Conservation (phyloP, 495 filamentous ascomycete species). For the Aspergillus saccharolyticus region DNA sequence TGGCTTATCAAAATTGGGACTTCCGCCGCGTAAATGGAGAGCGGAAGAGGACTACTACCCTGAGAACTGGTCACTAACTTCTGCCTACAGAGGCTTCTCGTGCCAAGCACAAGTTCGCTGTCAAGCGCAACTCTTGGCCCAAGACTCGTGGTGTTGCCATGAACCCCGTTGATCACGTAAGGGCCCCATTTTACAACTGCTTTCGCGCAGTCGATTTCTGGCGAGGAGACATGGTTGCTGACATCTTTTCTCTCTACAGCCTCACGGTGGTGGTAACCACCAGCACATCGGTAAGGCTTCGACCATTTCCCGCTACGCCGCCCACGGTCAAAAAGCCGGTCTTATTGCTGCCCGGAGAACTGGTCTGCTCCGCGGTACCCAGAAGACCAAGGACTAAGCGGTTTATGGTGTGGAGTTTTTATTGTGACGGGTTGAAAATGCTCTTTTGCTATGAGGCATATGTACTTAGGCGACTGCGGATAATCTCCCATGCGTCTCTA, state of each 20-base stretch:
- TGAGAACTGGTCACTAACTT: conserved; percentile 10
- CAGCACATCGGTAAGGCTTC: conserved; percentile 99
- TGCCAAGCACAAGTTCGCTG: conserved; percentile 98
- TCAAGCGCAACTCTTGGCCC: conserved; percentile 99
- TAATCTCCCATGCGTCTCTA: conserved; percentile 41
- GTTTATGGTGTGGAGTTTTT: conserved; percentile 39
- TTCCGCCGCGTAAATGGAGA: too few species aligned
- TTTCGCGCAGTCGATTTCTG: conserved; percentile 8
- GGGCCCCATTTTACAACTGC: conserved; percentile 16
- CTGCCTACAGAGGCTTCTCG: conserved; percentile 68
- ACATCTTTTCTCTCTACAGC: conserved; percentile 44
- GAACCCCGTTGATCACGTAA: conserved; percentile 98
- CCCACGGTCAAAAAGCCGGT: conserved; percentile 99
- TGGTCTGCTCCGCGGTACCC: conserved; percentile 97
- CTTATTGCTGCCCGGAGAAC: conserved; percentile 98
- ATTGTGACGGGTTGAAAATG: conserved; percentile 49
- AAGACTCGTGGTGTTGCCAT: conserved; percentile 99
- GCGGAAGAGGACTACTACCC: not conserved
- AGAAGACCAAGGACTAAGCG: conserved; percentile 89
- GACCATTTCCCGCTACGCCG: conserved; percentile 95
- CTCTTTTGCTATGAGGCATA: conserved; percentile 47
- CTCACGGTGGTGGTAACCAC: conserved; percentile 99
- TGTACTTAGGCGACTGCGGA: conserved; percentile 50
- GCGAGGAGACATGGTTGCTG: conserved; percentile 9
- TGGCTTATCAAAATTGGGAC: not conserved